Conservation (phyloP, 2,329 filamentous ascomycete species). For the Fusarium redolens region DNA sequence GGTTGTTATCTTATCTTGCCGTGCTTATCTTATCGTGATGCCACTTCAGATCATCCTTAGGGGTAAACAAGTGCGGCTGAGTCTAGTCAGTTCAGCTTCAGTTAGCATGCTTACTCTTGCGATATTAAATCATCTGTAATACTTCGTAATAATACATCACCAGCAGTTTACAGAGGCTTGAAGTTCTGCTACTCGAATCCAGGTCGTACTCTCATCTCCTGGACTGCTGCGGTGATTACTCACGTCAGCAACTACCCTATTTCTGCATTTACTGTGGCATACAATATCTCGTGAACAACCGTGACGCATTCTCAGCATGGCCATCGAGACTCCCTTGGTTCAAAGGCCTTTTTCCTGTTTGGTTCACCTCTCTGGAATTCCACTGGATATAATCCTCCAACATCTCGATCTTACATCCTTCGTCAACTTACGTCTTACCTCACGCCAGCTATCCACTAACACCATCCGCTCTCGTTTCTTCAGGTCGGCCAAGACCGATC, state of each 20-base stretch:
- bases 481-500: neutral
- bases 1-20: fast-evolving
- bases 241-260: neutral
- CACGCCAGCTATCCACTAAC: neutral
- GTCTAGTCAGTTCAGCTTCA: too few relatives aligned
- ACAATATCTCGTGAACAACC: neutral
- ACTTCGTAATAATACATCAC: fast-evolving
- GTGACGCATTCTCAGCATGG: neutral
- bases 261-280: too few relatives aligned
- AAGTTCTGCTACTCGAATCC: fast-evolving
- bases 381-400: neutral
- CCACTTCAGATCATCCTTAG: neutral
- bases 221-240: neutral
- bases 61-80: neutral
- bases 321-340: fast-evolving
- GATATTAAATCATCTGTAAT: fast-evolving
- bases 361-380: neutral
- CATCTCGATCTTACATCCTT: neutral
- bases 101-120: neutral
- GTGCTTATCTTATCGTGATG: neutral
- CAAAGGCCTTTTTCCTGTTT: neutral
- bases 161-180: fast-evolving
- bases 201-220: neutral
- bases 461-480: neutral
- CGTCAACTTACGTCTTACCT: neutral